Conservation (phyloP, 1,139 yeast species). For the Pneumocystis sp. region DNA sequence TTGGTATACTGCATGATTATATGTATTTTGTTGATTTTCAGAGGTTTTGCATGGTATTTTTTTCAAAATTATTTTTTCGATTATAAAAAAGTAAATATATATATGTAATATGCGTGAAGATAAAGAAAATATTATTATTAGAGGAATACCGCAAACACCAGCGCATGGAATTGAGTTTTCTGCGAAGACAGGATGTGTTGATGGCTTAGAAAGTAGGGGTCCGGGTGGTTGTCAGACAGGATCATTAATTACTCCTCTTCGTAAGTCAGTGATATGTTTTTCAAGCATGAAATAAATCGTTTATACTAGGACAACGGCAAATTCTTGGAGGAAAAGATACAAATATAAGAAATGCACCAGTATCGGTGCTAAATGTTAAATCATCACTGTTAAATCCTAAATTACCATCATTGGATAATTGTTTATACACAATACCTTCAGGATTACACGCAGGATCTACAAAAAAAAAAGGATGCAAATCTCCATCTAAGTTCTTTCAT, state of each 20-base stretch:
- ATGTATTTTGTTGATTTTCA: not conserved
- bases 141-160: not conserved
- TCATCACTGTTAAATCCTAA: not conserved
- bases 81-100: not conserved
- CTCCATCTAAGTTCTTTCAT: not conserved
- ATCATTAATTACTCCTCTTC: not conserved
- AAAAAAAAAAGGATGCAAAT: not conserved
- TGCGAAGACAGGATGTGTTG: not conserved
- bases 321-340: not conserved
- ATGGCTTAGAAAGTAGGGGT: not conserved
- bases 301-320: not conserved
- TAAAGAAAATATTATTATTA: not conserved
- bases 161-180: not conserved
- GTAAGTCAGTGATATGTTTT: not conserved
- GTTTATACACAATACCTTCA: not conserved
- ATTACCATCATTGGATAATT: not conserved
- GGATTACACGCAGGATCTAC: not conserved
- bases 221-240: not conserved
- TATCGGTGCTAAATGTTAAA: not conserved
- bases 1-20: not conserved
- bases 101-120: not conserved
- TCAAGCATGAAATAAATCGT: not conserved
- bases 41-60: too few relatives aligned
- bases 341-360: not conserved
- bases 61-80: too few relatives aligned